phyloP scores from a whole-genome alignment of 2,329 filamentous ascomycete genomes.

The Biscogniauxia marginata region DNA sequence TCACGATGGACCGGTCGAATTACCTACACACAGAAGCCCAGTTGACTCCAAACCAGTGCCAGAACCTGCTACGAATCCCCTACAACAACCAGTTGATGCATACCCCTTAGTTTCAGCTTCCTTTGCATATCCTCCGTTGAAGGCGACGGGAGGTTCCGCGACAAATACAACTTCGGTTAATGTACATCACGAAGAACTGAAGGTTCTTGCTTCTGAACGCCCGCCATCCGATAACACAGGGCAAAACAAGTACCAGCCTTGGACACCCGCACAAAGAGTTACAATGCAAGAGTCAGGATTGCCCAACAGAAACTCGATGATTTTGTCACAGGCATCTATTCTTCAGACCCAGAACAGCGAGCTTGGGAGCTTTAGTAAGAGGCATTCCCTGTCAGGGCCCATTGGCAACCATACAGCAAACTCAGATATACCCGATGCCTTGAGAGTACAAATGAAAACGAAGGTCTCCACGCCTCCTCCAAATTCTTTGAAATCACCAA shows the following conservation, averaged over 20 bases:
- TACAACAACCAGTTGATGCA: slow-evolving; percentile 19
- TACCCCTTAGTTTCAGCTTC: slow-evolving; percentile 31
- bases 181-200: slow-evolving; percentile 5
- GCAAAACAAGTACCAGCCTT: slow-evolving; percentile 22
- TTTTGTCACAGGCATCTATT: slow-evolving; percentile 22
- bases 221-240: slow-evolving; percentile 1
- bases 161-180: background rate
- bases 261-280: slow-evolving; percentile 15
- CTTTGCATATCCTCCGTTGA: slow-evolving; percentile 27
- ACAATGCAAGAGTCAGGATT: slow-evolving; percentile 6
- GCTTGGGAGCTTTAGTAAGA: slow-evolving; percentile 20
- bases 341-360: slow-evolving; percentile 30
- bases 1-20: slow-evolving; percentile 21
- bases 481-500: slow-evolving; percentile 6
- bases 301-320: slow-evolving; percentile 11
- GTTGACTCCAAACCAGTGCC: slow-evolving; percentile 14
- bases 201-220: slow-evolving; percentile 10
- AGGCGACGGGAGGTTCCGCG: background rate
- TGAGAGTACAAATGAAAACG: slow-evolving; percentile 19
- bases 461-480: slow-evolving; percentile 6
- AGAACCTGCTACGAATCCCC: slow-evolving; percentile 1
- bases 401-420: slow-evolving; percentile 4
- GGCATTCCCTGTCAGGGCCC: slow-evolving; percentile 16
- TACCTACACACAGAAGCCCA: slow-evolving; percentile 21
- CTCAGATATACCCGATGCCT: slow-evolving; percentile 10